Base-by-base conservation (phyloP, 805 yeast species). In the Yarrowia phangngaensis region DNA sequence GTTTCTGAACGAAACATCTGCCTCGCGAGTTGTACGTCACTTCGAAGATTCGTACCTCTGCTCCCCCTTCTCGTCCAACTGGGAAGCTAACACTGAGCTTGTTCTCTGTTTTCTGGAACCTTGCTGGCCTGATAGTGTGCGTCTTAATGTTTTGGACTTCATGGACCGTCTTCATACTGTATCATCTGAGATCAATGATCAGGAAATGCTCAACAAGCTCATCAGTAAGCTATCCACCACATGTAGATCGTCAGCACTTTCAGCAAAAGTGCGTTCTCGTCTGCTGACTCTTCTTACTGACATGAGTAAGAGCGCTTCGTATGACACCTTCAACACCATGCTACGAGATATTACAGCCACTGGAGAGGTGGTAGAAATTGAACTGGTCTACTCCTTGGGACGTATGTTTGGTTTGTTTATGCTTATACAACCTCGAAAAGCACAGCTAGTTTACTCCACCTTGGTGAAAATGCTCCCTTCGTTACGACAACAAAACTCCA, bases 11-110 rank as follows among this genome's bases (percentile, higher is more conserved):
- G 64, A 65, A 1, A 63, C 61, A 3, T 64, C 66, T 8, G 68
- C 73, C n/a, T 54, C 62, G 4, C 70, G 67, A 45, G 70, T 83
- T 3, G 59, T 82, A 20, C 62, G 67, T 3, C 72, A 66, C 55
- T 80, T 76, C 58, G 63, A 65, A 4, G 66, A 68, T 9, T 75
- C 75, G 46, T 70, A 73, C 47, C 58, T 72, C 22, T 82, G 89
- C 57, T 70, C 79, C 2, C 74, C 78, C 8, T 59, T 79, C 5
- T 63, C 73, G 22, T 66, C 72, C 0, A 61, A 69, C 7, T 82
- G 88, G 84, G 64, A 64, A 36, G 68, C 63, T 2, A 75, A 76
- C 53, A 64, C 76, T 30, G 60, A 61, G 6, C 60, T 63, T 22
- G 55, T 82, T 2, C 60, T 80, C 26, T 64, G 67, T 75, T 56